Percentiles rank a stretch among this genome's conserved stretches.
Evolutionary conservation across 805 yeast species (phyloP).

Genomic region (Metschnikowia lochheadii): DNA sequence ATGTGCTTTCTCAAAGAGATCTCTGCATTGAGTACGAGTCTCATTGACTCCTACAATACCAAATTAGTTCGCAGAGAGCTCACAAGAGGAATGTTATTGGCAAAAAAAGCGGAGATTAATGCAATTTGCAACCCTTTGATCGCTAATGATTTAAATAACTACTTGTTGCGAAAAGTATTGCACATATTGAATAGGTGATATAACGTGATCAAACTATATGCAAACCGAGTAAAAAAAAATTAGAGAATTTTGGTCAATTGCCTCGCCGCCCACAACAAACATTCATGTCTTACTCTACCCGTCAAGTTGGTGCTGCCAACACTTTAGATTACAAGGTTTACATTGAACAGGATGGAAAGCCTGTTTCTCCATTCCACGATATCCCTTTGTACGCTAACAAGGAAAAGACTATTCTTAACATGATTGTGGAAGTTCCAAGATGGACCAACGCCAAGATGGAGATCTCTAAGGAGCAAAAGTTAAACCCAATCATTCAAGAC

Average conservation of each 20-base stretch:
- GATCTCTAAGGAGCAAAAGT: slow-evolving; percentile 50
- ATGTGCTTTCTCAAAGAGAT: slow-evolving; percentile 9
- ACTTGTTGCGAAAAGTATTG: slow-evolving; percentile 15
- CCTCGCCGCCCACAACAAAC: slow-evolving; percentile 2
- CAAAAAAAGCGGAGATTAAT: slow-evolving; percentile 58
- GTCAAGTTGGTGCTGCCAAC: slow-evolving; percentile 94
- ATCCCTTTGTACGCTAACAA: slow-evolving; percentile 82
- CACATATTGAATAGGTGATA: slow-evolving; percentile 8
- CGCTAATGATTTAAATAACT: slow-evolving; percentile 8
- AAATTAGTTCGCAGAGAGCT: slow-evolving; percentile 38
- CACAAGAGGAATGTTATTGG: slow-evolving; percentile 48
- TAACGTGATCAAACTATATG: slow-evolving; percentile 15
- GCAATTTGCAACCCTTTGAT: slow-evolving; percentile 21
- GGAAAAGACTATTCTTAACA: slow-evolving; percentile 41
- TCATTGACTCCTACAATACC: background rate
- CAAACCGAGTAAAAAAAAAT: slow-evolving; percentile 13
- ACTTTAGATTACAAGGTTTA: slow-evolving; percentile 88
- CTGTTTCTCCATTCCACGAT: slow-evolving; percentile 89
- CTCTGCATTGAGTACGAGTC: background rate
- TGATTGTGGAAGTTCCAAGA: slow-evolving; percentile 48
- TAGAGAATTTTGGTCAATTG: slow-evolving; percentile 6
- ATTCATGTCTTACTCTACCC: slow-evolving; percentile 72
- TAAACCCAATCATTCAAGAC: slow-evolving; percentile 82
- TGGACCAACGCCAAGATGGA: slow-evolving; percentile 86
- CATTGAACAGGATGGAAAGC: slow-evolving; percentile 90